Evolutionary conservation across 2,329 filamentous ascomycete genomes (phyloP), one percentile per base, ranked within the genome.

Genomic region (Colletotrichum somersetense): DNA sequence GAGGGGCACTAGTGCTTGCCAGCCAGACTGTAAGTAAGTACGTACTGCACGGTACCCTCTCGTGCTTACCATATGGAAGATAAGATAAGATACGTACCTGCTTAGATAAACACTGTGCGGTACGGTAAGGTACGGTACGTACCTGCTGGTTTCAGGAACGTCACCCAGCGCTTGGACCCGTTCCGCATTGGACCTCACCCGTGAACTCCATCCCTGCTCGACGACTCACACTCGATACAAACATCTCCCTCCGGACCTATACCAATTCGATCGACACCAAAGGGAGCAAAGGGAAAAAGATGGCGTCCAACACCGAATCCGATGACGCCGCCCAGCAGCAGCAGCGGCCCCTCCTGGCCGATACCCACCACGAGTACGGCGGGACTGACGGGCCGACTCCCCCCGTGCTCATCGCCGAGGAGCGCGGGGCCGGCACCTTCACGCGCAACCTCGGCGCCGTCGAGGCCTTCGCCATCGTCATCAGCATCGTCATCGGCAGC

Each of bases 401-500:
- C 26, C 61, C 67, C n/a, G 67, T 71, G 6, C 40, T 66, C 33
- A 40, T 57, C 16, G 44, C 52, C 33, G 72, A 70, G 40, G 66
- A 72, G 23, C 56, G 73, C 55, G 70, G 55, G 16, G 55, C 67
- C 7, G 72, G 75, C 35, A 79, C 81, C 8, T 86, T 86, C 73
- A 81, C 77, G 52, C 80, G 82, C n/a, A 85, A 83, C 73, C 83
- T 87, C 5, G 85, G 84, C 35, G 78, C 85, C 12, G 67, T 83
- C 38, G 85, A 87, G 74, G 85, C 85, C 0, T 91, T 91, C 73
- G 88, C 87, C 30, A 88, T 91, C 58, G 83, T 91, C 52, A 86
- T 91, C 72, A 89, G 88, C 75, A 88, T 91, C 72, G 89, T 91
- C 66, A 90, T 91, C 59, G 90, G 90, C 10, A 89, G 87, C 64